phyloP scores from a whole-genome alignment of 1,284 basidiomycete genomes.

The Rhodotorula sp. region DNA sequence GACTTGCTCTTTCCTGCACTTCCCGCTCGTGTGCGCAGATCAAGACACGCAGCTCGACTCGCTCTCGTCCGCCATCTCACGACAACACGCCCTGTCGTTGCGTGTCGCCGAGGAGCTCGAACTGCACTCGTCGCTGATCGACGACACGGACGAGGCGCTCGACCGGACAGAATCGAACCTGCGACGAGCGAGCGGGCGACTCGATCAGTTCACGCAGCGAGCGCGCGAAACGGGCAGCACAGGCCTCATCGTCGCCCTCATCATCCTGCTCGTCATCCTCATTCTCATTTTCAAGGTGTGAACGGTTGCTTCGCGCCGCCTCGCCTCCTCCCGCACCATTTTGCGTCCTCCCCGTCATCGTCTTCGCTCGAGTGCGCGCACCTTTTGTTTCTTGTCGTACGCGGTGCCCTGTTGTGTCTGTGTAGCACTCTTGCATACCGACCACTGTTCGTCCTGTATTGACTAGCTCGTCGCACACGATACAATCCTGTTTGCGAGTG shows the following conservation, averaged over 20 bases:
- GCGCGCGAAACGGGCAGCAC: conserved; percentile 39
- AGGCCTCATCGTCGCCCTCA: conserved; percentile 37
- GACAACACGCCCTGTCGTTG: conserved; percentile 44
- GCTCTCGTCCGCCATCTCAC: conserved; percentile 43
- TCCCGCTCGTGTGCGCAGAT: conserved; percentile 25
- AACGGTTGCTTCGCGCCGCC: background rate
- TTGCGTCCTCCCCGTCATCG: background rate
- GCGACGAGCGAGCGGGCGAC: conserved; percentile 35
- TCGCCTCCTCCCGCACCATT: background rate
- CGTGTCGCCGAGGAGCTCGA: conserved; percentile 47
- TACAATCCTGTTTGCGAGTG: too few species aligned
- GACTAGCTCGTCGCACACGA: too few species aligned
- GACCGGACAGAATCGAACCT: conserved; percentile 42
- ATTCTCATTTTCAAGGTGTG: conserved; percentile 40
- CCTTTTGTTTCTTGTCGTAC: too few species aligned
- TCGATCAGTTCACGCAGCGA: conserved; percentile 40
- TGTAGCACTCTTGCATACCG: too few species aligned
- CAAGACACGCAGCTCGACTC: conserved; percentile 45
- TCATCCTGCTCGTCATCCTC: conserved; percentile 39
- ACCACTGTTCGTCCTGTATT: too few species aligned
- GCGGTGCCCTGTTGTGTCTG: too few species aligned
- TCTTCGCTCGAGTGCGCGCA: too few species aligned
- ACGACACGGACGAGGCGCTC: conserved; percentile 45
- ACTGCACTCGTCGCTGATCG: conserved; percentile 41
- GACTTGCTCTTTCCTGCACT: background rate